Evolutionary conservation across 768 basidiomycete species (phyloP).

Genomic region (Ramaria sp.): DNA sequence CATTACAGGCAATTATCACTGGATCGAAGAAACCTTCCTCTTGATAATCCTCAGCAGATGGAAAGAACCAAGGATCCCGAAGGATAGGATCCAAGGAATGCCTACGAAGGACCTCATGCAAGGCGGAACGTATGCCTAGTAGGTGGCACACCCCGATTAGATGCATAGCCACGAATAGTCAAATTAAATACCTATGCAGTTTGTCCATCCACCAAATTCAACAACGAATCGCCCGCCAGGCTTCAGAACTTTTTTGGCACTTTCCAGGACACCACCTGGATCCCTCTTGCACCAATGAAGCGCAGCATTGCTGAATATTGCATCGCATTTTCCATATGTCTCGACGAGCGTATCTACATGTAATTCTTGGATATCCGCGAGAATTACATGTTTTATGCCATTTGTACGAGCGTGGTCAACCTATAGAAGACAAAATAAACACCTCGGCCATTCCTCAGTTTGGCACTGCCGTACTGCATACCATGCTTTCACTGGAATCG

Average conservation of each 20-base stretch:
- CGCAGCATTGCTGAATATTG: constrained; percentile 70
- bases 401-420: constrained; percentile 39
- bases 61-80: constrained; percentile 82
- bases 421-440: constrained; percentile 22
- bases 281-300: constrained; percentile 81
- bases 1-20: background rate
- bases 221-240: constrained; percentile 61
- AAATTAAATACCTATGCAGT: constrained; percentile 44
- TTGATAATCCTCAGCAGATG: constrained; percentile 56
- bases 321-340: constrained; percentile 42
- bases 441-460: background rate
- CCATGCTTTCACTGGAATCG: constrained; percentile 68
- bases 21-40: constrained; percentile 27
- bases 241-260: constrained; percentile 51
- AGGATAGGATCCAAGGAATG: constrained; percentile 47
- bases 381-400: constrained; percentile 35
- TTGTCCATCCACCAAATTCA: constrained; percentile 73
- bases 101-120: constrained; percentile 41
- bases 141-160: background rate
- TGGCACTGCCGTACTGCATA: constrained; percentile 20
- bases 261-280: constrained; percentile 53
- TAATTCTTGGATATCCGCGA: constrained; percentile 42
- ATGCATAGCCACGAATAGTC: background rate
- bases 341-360: constrained; percentile 21
- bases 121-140: constrained; percentile 46